phyloP scores from a whole-genome alignment of 2,329 filamentous ascomycete genomes.

The Cephalotrichum gorgonifer region DNA sequence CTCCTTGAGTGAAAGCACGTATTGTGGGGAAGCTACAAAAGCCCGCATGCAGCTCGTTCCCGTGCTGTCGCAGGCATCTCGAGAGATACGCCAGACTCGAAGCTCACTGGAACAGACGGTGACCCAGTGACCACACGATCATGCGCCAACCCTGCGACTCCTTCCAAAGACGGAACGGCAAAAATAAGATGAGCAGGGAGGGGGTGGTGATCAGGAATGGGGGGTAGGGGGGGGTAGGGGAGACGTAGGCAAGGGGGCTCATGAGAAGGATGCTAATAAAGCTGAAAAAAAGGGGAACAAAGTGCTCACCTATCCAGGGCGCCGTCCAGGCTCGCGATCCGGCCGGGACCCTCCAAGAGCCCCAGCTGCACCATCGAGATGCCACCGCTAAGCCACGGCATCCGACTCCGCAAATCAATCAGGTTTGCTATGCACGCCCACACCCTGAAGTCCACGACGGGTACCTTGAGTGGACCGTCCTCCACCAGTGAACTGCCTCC shows the following conservation, averaged over 20 bases:
- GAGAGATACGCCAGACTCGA: slow-evolving; percentile 8
- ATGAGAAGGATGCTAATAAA: background rate
- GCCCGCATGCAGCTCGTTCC: background rate
- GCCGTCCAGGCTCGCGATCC: slow-evolving; percentile 63
- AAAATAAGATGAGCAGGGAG: no score
- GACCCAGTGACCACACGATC: slow-evolving; percentile 33
- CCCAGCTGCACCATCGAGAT: slow-evolving; percentile 68
- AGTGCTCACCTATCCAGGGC: slow-evolving; percentile 77
- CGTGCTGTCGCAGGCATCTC: background rate
- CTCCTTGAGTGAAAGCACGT: background rate
- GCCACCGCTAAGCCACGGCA: slow-evolving; percentile 80
- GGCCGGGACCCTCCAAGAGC: slow-evolving; percentile 63
- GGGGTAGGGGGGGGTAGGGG: slow-evolving; percentile 7
- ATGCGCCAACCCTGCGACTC: slow-evolving; percentile 26
- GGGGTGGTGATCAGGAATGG: no score
- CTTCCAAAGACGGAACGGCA: background rate
- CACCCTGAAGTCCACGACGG: slow-evolving; percentile 66
- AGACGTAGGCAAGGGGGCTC: slow-evolving; percentile 1
- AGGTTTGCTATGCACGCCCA: slow-evolving; percentile 67
- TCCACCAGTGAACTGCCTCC: background rate
- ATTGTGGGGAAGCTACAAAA: background rate
- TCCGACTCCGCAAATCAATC: slow-evolving; percentile 64
- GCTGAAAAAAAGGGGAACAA: background rate
- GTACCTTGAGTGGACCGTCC: slow-evolving; percentile 32
- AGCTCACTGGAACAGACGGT: slow-evolving; percentile 24